Percentiles rank a stretch among this genome's conserved stretches.
Evolutionary conservation across 768 basidiomycete species (phyloP).

Genomic region (Boletus reticuloceps): DNA sequence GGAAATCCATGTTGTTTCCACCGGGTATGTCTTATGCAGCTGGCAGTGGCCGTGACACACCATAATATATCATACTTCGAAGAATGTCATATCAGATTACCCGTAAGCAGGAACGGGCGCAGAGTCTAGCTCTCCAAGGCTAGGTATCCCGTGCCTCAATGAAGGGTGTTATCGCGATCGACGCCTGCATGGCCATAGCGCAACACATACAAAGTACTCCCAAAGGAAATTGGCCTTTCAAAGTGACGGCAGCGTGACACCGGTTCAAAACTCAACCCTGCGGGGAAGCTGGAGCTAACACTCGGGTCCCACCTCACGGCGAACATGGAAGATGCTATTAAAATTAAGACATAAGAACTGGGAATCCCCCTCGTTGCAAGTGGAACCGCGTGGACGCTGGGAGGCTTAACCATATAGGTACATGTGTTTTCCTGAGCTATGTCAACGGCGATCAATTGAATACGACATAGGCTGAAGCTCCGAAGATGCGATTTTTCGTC

Average conservation of each 20-base stretch:
- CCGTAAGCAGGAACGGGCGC: conserved; percentile 4
- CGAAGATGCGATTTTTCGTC: conserved; percentile 12
- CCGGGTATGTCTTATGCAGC: not conserved
- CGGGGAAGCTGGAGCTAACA: conserved; percentile 14
- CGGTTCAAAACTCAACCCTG: conserved; percentile 10
- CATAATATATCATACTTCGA: conserved; percentile 8
- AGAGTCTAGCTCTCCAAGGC: conserved; percentile 3
- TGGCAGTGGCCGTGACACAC: conserved; percentile 4
- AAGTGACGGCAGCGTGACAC: conserved; percentile 31
- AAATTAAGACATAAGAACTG: conserved; percentile 15
- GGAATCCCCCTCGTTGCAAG: conserved; percentile 13
- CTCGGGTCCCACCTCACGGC: conserved; percentile 3
- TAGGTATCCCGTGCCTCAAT: conserved; percentile 22
- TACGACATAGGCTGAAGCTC: conserved; percentile 32
- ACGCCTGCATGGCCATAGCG: conserved; percentile 17
- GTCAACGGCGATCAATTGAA: conserved; percentile 36
- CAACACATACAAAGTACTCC: conserved; percentile 37
- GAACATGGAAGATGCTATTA: conserved; percentile 9
- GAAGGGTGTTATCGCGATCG: conserved; percentile 30
- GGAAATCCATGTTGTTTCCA: too few species aligned
- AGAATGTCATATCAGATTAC: conserved; percentile 14
- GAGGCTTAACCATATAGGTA: conserved; percentile 30
- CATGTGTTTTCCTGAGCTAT: conserved; percentile 29
- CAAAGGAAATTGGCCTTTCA: conserved; percentile 61
- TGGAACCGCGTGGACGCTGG: conserved; percentile 25